phyloP scores from a whole-genome alignment of 768 basidiomycete species.

The Xerocomellus dryophilus region DNA sequence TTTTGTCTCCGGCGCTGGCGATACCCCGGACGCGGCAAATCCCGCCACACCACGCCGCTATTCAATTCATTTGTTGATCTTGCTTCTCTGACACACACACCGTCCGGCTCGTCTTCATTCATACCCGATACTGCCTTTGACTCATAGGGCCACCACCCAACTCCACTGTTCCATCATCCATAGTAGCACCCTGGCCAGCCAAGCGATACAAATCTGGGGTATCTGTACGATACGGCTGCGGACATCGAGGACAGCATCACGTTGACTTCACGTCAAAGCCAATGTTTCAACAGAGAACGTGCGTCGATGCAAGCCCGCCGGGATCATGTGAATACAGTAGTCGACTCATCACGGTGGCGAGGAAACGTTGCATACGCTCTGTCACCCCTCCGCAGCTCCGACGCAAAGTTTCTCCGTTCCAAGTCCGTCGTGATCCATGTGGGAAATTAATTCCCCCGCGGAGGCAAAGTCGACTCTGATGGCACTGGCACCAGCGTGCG shows the following conservation, averaged over 20 bases:
- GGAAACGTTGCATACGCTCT: not conserved
- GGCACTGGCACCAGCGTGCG: not conserved
- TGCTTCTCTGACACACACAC: not conserved
- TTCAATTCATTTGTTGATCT: slow-evolving; percentile 2
- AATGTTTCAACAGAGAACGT: not conserved
- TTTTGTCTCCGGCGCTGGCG: slow-evolving; percentile 32
- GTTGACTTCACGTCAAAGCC: too few species aligned
- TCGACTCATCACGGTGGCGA: too few species aligned
- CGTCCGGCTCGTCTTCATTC: slow-evolving; percentile 4
- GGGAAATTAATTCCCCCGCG: not conserved
- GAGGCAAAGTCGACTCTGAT: not conserved
- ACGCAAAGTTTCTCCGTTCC: not conserved
- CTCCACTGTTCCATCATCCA: not conserved
- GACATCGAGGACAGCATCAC: not conserved
- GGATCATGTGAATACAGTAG: too few species aligned
- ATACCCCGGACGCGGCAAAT: slow-evolving; percentile 33
- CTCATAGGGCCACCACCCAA: not conserved
- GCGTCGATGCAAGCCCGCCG: not conserved
- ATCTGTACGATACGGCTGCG: not conserved
- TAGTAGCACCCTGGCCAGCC: not conserved
- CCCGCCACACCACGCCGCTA: slow-evolving; percentile 13
- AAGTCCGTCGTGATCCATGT: not conserved
- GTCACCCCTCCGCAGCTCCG: not conserved
- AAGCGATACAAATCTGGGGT: not conserved
- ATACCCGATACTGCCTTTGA: slow-evolving; percentile 17